Evolutionary conservation across 129 eudicot genomes (phyloP).

Genomic region (Pulicaria dysenterica): DNA sequence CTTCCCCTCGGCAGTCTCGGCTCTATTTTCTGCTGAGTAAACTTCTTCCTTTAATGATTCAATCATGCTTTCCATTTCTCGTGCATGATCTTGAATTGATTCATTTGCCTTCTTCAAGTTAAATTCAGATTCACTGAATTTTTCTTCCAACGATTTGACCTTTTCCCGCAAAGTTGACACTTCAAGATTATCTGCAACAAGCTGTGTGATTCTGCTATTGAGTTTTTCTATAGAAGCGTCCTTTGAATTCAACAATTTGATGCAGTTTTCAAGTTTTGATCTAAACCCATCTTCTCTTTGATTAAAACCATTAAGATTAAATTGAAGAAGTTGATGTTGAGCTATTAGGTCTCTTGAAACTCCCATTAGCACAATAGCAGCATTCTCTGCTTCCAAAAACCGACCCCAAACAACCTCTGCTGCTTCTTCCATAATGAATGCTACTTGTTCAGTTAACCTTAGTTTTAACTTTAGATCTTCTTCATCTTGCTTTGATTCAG

Average conservation of each 20-base stretch:
- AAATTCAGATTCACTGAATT: constrained; percentile 54
- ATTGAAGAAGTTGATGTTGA: constrained; percentile 54
- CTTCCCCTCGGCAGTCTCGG: constrained; percentile 67
- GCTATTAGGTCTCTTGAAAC: constrained; percentile 72
- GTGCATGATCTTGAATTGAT: constrained; percentile 46
- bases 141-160: constrained; percentile 51
- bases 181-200: constrained; percentile 53
- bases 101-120: constrained; percentile 46
- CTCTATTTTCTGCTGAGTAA: constrained; percentile 58
- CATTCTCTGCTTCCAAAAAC: constrained; percentile 82
- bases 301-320: constrained; percentile 46
- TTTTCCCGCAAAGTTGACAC: constrained; percentile 46
- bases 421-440: constrained; percentile 81
- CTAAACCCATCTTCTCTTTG: constrained; percentile 62
- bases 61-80: constrained; percentile 51
- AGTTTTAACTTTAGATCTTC: constrained; percentile 70
- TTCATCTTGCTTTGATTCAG: constrained; percentile 65
- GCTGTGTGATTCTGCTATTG: constrained; percentile 45
- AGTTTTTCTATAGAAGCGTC: constrained; percentile 55
- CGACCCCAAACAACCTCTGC: constrained; percentile 84
- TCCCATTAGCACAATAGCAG: constrained; percentile 77
- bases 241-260: constrained; percentile 52
- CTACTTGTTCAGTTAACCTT: constrained; percentile 65
- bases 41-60: constrained; percentile 65
- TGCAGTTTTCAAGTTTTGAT: constrained; percentile 51